Evolutionary conservation across 257 asterid species (phyloP).

Genomic region (Echites panduratus): DNA sequence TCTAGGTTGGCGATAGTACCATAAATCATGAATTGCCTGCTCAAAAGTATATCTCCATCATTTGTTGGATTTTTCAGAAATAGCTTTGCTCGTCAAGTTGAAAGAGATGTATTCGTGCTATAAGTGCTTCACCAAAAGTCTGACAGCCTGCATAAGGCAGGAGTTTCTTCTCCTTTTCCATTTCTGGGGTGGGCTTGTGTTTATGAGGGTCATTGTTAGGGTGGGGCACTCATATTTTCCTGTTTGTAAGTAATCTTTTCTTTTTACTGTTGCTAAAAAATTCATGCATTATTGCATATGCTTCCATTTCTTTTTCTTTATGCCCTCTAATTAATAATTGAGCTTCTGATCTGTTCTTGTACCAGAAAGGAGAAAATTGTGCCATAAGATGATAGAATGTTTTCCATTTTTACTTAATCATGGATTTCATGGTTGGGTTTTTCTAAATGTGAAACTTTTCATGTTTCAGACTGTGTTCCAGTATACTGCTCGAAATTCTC

Average conservation of each 20-base stretch:
- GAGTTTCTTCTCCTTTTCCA: not conserved
- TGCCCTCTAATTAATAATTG: not conserved
- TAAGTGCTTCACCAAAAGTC: no score
- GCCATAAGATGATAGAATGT: not conserved
- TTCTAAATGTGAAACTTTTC: not conserved
- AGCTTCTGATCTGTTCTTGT: not conserved
- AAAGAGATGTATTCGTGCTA: no score
- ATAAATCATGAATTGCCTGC: no score
- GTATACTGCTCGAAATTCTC: constrained; percentile 68
- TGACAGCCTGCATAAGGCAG: no score
- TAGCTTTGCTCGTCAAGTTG: no score
- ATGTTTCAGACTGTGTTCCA: constrained; percentile 77
- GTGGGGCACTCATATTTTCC: not conserved
- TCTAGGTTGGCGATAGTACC: no score
- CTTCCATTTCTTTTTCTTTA: not conserved
- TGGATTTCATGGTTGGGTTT: not conserved
- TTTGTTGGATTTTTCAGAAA: no score
- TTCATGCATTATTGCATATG: not conserved
- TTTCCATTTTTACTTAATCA: not conserved
- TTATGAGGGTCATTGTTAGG: not conserved
- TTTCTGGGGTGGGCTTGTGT: not conserved
- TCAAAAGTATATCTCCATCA: no score
- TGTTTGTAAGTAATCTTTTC: not conserved
- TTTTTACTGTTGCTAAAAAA: not conserved
- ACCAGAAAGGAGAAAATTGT: not conserved